These are phyloP conservation scores for Serendipita vermifera DNA, from an alignment of 768 basidiomycete genomes.

Conservation along the genomic window DNA sequence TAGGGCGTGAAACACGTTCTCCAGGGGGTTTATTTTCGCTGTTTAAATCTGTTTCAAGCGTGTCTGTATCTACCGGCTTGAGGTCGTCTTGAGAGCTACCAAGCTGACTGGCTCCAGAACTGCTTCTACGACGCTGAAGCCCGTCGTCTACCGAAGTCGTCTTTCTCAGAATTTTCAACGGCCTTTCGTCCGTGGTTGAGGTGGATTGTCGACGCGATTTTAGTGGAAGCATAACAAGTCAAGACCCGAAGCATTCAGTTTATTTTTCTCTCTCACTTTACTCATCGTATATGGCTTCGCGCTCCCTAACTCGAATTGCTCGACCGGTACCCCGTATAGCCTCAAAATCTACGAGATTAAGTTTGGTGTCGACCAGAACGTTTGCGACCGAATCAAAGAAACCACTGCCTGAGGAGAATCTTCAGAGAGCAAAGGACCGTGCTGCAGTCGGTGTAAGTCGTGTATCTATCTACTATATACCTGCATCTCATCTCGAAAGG, in stretches of 20 bases:
- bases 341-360: not conserved
- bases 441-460: conserved; percentile 26
- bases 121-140: conserved; percentile 11
- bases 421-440: conserved; percentile 21
- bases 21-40: not conserved
- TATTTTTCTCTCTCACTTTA: not conserved
- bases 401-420: not conserved
- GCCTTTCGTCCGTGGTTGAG: conserved; percentile 11
- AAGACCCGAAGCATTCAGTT: not conserved
- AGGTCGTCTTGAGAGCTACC: not conserved
- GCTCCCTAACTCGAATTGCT: not conserved
- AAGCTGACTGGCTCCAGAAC: not conserved
- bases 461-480: not conserved
- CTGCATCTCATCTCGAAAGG: conserved; percentile 37
- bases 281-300: not conserved
- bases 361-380: not conserved
- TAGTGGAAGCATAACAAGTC: conserved; percentile 8
- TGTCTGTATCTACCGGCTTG: too few relatives aligned
- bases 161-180: conserved; percentile 10
- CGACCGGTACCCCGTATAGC: not conserved
- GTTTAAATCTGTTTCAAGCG: too few relatives aligned
- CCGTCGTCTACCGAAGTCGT: conserved; percentile 9
- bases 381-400: conserved; percentile 4
- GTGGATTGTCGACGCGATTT: conserved; percentile 15
- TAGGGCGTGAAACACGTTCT: conserved; percentile 3